Percentiles rank a stretch among this genome's conserved stretches.
phyloP scores from a whole-genome alignment of 345 rosid genomes.

The Rhizophora mangle region DNA sequence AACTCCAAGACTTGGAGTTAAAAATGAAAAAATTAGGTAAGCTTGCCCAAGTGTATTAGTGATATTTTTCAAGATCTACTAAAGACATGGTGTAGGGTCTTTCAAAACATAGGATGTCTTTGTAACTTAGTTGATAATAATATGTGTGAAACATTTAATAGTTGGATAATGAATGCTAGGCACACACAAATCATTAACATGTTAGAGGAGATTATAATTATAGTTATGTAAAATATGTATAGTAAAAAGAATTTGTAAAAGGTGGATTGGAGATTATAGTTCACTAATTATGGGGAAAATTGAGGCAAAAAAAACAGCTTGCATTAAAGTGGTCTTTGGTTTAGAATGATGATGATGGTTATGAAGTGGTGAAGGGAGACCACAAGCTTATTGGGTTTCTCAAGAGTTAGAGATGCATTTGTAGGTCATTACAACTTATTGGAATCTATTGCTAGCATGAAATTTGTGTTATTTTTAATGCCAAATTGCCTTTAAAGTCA shows the following conservation, averaged over 20 bases:
- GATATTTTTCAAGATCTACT: no score
- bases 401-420: neutral
- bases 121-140: neutral
- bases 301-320: neutral
- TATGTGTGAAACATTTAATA: neutral
- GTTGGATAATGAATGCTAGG: neutral
- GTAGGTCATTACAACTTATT: neutral
- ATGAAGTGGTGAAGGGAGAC: neutral
- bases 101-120: neutral
- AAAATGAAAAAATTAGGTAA: no score
- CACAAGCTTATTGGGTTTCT: neutral
- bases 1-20: no score
- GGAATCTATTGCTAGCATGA: neutral
- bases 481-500: neutral
- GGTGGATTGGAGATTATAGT: neutral
- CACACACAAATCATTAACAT: neutral
- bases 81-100: neutral
- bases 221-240: accelerated
- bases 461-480: neutral
- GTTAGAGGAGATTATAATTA: neutral
- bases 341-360: neutral
- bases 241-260: neutral
- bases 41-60: no score
- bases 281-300: neutral
- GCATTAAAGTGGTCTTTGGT: neutral